These are phyloP conservation scores for Mentha longifolia DNA, from an alignment of 257 asterid species.

Conservation along the genomic window DNA sequence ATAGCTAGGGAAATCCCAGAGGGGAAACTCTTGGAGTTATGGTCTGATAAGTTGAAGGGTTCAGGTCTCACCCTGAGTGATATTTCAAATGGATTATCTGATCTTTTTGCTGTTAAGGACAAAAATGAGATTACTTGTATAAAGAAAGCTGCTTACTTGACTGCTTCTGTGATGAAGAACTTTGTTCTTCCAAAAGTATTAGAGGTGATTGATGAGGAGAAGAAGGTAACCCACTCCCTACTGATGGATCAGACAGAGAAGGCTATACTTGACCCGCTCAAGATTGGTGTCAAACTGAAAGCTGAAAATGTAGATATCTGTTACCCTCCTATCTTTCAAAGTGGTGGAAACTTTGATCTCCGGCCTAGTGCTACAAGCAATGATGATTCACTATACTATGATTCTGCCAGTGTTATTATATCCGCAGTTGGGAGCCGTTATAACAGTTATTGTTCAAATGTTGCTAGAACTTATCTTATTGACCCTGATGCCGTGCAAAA, in stretches of 20 bases:
- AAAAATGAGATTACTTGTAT: conserved; percentile 54
- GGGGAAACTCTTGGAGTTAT: conserved; percentile 58
- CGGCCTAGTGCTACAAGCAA: conserved; percentile 75
- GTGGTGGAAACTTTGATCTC: conserved; percentile 77
- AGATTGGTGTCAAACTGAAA: conserved; percentile 66
- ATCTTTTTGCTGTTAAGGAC: conserved; percentile 67
- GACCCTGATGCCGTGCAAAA: conserved; percentile 57
- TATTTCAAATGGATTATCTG: conserved; percentile 61
- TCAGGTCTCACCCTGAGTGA: conserved; percentile 53
- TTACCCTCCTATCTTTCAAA: conserved; percentile 86
- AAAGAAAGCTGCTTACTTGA: conserved; percentile 69
- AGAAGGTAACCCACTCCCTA: conserved; percentile 63
- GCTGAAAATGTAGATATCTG: conserved; percentile 84
- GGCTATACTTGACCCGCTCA: conserved; percentile 65
- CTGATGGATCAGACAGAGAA: conserved; percentile 78
- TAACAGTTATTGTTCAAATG: conserved; percentile 78
- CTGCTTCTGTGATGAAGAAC: conserved; percentile 61
- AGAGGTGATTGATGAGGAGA: conserved; percentile 73
- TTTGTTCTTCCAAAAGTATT: conserved; percentile 71
- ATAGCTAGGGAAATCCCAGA: conserved; percentile 68
- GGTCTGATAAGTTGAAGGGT: conserved; percentile 61
- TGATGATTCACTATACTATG: conserved; percentile 61
- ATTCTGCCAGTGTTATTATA: conserved; percentile 62
- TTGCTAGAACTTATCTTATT: conserved; percentile 70
- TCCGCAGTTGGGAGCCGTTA: conserved; percentile 78